Percentiles rank a stretch among this genome's conserved stretches.
phyloP scores from a whole-genome alignment of 1,139 yeast genomes.

The Protomyces macrosporus region DNA sequence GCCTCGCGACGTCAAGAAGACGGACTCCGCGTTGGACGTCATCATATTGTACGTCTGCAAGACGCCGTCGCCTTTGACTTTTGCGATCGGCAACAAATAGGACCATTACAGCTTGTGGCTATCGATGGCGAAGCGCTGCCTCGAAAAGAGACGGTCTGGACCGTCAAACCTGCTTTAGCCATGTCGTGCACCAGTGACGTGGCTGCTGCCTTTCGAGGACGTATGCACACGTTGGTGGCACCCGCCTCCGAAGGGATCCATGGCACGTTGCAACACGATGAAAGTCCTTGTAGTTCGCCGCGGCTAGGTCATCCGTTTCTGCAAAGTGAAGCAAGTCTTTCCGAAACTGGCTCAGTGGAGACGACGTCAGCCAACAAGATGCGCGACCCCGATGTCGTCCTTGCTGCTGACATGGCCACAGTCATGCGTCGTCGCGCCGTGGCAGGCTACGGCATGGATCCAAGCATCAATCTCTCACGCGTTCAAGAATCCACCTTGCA shows the following conservation, averaged over 20 bases:
- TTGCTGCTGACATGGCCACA: conserved; percentile 53
- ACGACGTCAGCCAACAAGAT: not conserved
- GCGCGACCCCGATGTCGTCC: conserved; percentile 34
- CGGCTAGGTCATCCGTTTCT: not conserved
- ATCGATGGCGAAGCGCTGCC: not conserved
- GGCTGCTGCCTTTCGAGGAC: not conserved
- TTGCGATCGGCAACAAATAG: not conserved
- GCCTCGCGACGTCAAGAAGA: not conserved
- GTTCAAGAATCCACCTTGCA: conserved; percentile 60
- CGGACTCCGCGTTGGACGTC: not conserved
- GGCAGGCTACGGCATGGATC: conserved; percentile 68
- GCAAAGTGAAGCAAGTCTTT: not conserved
- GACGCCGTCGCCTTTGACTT: not conserved
- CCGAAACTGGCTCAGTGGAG: not conserved
- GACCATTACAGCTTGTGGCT: not conserved
- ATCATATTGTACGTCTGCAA: not conserved
- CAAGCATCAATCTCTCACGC: conserved; percentile 57
- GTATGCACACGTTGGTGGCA: not conserved
- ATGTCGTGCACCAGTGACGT: not conserved
- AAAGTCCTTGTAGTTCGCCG: not conserved
- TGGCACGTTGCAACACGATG: not conserved
- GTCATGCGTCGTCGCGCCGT: conserved; percentile 64
- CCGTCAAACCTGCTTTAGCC: not conserved
- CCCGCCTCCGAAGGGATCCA: not conserved
- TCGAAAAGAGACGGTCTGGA: not conserved